phyloP scores from a whole-genome alignment of 352 stramenopile species.

The Peronospora belbahrii region DNA sequence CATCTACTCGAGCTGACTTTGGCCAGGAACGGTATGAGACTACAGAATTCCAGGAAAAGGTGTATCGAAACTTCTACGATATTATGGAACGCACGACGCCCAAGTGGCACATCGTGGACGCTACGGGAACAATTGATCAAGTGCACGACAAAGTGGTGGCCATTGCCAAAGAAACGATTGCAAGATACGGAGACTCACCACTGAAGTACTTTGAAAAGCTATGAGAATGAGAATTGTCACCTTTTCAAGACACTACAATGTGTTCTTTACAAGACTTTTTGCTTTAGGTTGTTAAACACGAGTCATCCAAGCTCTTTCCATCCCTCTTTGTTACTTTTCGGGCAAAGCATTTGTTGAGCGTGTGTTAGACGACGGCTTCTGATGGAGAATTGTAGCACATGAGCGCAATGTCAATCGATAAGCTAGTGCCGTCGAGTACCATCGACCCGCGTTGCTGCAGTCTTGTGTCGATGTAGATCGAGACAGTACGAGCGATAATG shows the following conservation, averaged over 20 bases:
- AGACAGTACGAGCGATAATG: too few relatives aligned
- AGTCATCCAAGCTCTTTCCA: slow-evolving; percentile 17
- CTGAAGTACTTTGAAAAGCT: slow-evolving; percentile 39
- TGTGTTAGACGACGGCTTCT: slow-evolving; percentile 14
- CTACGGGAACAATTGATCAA: slow-evolving; percentile 64
- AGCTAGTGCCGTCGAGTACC: slow-evolving; percentile 12
- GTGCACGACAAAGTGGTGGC: slow-evolving; percentile 54
- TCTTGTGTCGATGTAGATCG: slow-evolving; percentile 43
- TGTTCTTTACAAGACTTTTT: too few relatives aligned
- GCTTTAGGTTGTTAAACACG: background rate
- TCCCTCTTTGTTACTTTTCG: background rate
- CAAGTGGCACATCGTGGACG: slow-evolving; percentile 75
- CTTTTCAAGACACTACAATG: too few relatives aligned
- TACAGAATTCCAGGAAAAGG: slow-evolving; percentile 78
- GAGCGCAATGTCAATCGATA: slow-evolving; percentile 38
- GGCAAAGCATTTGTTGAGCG: background rate
- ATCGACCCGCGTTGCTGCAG: slow-evolving; percentile 24
- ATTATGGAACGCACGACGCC: slow-evolving; percentile 40
- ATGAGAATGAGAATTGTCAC: slow-evolving; percentile 7
- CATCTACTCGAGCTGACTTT: slow-evolving; percentile 87
- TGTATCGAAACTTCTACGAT: slow-evolving; percentile 73
- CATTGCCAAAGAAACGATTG: slow-evolving; percentile 48
- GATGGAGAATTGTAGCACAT: slow-evolving; percentile 74
- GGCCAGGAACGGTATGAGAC: slow-evolving; percentile 90
- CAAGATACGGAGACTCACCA: slow-evolving; percentile 14